Conservation (phyloP, 1,284 basidiomycete species). For the Tetrapyrgos nigripes region DNA sequence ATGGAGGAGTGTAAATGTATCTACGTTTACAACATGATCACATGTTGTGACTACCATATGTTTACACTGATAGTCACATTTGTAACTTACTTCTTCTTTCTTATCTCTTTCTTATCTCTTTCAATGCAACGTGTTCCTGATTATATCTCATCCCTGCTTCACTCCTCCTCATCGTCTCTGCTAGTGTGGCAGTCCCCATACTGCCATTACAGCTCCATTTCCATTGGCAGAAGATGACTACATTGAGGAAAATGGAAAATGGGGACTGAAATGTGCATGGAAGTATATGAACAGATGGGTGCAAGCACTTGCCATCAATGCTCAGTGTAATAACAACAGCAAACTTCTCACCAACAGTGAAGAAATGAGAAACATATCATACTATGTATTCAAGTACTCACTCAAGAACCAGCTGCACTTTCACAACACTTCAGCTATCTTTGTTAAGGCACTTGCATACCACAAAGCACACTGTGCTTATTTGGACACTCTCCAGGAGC, state of each 20-base stretch:
- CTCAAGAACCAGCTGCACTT: constrained; percentile 34
- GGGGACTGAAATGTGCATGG: constrained; percentile 28
- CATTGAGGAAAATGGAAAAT: constrained; percentile 30
- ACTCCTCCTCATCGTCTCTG: no score
- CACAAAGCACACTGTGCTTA: constrained; percentile 21
- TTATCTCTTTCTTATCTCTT: no score
- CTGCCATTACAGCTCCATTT: constrained; percentile 46
- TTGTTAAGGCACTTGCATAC: constrained; percentile 33
- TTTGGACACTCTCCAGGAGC: constrained; percentile 21
- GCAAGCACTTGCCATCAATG: constrained; percentile 10
- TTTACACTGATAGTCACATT: no score
- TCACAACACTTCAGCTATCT: constrained; percentile 37
- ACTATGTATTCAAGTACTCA: constrained; percentile 34
- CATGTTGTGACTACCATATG: no score
- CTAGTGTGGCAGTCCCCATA: no score
- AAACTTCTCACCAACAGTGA: constrained; percentile 33
- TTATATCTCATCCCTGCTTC: no score
- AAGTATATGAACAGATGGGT: constrained; percentile 31
- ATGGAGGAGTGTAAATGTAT: no score
- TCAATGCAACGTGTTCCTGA: no score
- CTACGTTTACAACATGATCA: no score
- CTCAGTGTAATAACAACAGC: constrained; percentile 35
- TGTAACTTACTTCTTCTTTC: no score
- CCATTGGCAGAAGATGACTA: constrained; percentile 19
- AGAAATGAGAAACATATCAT: constrained; percentile 27